These are phyloP conservation scores for Cinchona pubescens DNA, from an alignment of 257 asterid genomes.

Conservation along the genomic window DNA sequence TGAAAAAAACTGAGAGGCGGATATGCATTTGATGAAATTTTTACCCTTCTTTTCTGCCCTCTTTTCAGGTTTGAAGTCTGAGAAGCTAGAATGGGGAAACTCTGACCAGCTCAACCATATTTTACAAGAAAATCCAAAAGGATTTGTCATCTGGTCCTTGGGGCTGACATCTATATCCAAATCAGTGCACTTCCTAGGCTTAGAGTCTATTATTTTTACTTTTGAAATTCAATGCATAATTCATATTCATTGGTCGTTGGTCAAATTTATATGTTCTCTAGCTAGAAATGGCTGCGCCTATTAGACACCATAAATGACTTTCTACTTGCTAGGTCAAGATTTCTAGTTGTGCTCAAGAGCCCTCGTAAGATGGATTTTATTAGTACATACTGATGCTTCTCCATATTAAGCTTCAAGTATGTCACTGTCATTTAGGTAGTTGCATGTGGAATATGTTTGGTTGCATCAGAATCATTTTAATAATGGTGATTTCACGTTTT, in stretches of 20 bases:
- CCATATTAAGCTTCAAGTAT: background rate
- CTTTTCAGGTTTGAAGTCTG: slow-evolving; percentile 50
- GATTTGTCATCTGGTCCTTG: slow-evolving; percentile 88
- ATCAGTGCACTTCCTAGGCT: slow-evolving; percentile 17
- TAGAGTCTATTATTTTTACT: background rate
- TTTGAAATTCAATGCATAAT: background rate
- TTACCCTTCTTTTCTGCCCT: slow-evolving; percentile 19
- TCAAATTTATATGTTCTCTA: background rate
- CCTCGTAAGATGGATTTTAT: background rate
- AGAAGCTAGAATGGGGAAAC: slow-evolving; percentile 92
- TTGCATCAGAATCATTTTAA: background rate
- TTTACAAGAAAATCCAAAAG: slow-evolving; percentile 53
- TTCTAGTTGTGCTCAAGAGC: background rate
- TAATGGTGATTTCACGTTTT: background rate
- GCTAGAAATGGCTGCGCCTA: background rate
- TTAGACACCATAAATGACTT: background rate
- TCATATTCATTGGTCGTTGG: background rate
- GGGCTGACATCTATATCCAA: slow-evolving; percentile 98
- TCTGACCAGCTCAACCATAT: slow-evolving; percentile 60
- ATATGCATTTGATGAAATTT: slow-evolving; percentile 6
- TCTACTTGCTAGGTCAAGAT: background rate
- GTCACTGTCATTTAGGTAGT: background rate
- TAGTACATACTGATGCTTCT: background rate
- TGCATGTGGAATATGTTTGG: background rate
- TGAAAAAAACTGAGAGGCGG: slow-evolving; percentile 19